Evolutionary conservation across 257 asterid species (phyloP).

Genomic region (Thymus quinquecostatus): DNA sequence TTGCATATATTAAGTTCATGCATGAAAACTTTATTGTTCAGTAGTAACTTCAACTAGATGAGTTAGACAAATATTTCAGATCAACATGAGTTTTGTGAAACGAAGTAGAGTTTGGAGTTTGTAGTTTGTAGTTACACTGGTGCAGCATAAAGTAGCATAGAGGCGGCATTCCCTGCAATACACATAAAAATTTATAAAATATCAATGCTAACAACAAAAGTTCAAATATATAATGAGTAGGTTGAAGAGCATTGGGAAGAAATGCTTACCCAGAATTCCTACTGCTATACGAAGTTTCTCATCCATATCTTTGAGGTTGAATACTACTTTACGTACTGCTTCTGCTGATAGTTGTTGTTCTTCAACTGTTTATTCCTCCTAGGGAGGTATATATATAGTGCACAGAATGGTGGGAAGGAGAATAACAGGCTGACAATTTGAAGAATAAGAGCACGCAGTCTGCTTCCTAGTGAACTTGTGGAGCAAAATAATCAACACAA

Average conservation of each 20-base stretch:
- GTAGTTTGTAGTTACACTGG: conserved; percentile 54
- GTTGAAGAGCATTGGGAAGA: not conserved
- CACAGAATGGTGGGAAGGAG: conserved; percentile 14
- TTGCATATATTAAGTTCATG: conserved; percentile 11
- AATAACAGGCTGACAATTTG: conserved; percentile 12
- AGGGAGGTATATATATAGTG: conserved; percentile 40
- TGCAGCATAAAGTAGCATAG: conserved; percentile 70
- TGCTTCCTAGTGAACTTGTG: conserved; percentile 38
- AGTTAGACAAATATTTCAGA: not conserved
- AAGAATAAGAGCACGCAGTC: conserved; percentile 30
- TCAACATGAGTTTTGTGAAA: not conserved
- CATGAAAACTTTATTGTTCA: not conserved
- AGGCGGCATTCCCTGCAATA: conserved; percentile 72
- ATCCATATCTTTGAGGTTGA: conserved; percentile 47
- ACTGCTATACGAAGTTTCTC: conserved; percentile 66
- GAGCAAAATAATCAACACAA: conserved; percentile 33
- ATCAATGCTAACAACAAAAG: conserved; percentile 1
- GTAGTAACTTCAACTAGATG: not conserved
- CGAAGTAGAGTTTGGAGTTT: conserved; percentile 1
- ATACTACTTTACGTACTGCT: conserved; percentile 11
- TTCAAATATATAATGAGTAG: conserved; percentile 1
- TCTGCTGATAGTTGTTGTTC: conserved; percentile 26
- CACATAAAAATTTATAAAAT: conserved; percentile 14
- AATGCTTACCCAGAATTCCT: conserved; percentile 63
- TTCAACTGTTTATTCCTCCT: conserved; percentile 17